These are phyloP conservation scores for Wickerhamiella australiensis DNA, from an alignment of 805 yeast species.

Conservation along the genomic window DNA sequence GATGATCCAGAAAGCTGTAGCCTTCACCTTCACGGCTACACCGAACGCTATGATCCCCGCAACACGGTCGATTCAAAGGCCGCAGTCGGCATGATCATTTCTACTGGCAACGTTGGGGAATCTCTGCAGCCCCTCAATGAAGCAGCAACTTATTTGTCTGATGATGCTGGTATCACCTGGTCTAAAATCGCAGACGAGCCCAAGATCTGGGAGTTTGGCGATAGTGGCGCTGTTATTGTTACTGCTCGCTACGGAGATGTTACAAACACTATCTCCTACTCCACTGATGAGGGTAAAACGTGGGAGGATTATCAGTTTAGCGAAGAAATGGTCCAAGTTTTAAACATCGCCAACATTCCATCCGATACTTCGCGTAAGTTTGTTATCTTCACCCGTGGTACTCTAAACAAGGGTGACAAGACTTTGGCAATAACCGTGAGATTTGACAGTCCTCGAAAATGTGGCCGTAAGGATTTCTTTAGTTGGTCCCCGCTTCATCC, in stretches of 20 bases:
- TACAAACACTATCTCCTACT: slow-evolving; percentile 50
- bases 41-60: slow-evolving; percentile 71
- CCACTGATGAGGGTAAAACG: slow-evolving; percentile 65
- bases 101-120: slow-evolving; percentile 86
- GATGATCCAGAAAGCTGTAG: slow-evolving; percentile 46
- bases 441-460: slow-evolving; percentile 29
- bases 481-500: slow-evolving; percentile 54
- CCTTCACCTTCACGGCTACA: slow-evolving; percentile 76
- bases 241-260: slow-evolving; percentile 47
- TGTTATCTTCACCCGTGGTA: slow-evolving; percentile 44
- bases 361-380: slow-evolving; percentile 79
- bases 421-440: slow-evolving; percentile 45
- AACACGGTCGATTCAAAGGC: slow-evolving; percentile 82
- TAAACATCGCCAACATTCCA: slow-evolving; percentile 81
- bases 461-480: slow-evolving; percentile 43
- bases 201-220: slow-evolving; percentile 92
- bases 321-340: slow-evolving; percentile 41
- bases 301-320: slow-evolving; percentile 62
- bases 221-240: slow-evolving; percentile 77
- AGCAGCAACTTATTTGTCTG: slow-evolving; percentile 60
- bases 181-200: slow-evolving; percentile 60
- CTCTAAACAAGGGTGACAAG: slow-evolving; percentile 34
- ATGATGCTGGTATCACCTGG: slow-evolving; percentile 93
- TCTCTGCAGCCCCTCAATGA: slow-evolving; percentile 38
- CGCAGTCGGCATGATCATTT: slow-evolving; percentile 79